These are phyloP conservation scores for Parastagonospora avenae DNA, from an alignment of 2,329 filamentous ascomycete species.

Conservation along the genomic window DNA sequence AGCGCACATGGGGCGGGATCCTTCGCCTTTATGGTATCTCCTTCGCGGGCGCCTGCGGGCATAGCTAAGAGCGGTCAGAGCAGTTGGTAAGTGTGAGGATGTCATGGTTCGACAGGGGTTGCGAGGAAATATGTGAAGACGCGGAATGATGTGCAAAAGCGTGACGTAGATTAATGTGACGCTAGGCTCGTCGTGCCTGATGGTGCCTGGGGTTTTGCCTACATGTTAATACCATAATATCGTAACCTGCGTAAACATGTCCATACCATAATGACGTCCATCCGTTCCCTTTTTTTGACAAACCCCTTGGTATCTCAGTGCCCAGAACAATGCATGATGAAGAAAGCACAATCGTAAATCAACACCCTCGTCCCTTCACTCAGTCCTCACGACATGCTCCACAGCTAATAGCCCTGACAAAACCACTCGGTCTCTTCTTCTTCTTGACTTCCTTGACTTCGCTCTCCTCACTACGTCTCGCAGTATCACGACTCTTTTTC, in stretches of 20 bases:
- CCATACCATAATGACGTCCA: neutral
- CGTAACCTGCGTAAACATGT: neutral
- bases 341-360: slow-evolving; percentile 1
- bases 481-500: slow-evolving; percentile 7
- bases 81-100: neutral
- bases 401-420: slow-evolving; percentile 42
- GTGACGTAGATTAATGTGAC: neutral
- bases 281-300: neutral
- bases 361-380: neutral
- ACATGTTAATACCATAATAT: neutral
- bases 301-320: neutral
- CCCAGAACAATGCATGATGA: neutral
- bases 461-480: slow-evolving; percentile 1
- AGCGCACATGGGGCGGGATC: slow-evolving; percentile 3
- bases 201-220: too few species aligned
- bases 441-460: slow-evolving; percentile 17
- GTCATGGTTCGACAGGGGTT: neutral
- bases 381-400: slow-evolving; percentile 30
- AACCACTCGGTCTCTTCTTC: slow-evolving; percentile 30
- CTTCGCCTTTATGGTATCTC: neutral
- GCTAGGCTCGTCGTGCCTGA: neutral
- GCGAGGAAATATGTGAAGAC: neutral
- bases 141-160: too few species aligned
- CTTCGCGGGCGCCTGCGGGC: slow-evolving; percentile 4
- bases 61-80: slow-evolving; percentile 6